phyloP scores from a whole-genome alignment of 1,284 basidiomycete genomes.

The Thecaphora thlaspeos region DNA sequence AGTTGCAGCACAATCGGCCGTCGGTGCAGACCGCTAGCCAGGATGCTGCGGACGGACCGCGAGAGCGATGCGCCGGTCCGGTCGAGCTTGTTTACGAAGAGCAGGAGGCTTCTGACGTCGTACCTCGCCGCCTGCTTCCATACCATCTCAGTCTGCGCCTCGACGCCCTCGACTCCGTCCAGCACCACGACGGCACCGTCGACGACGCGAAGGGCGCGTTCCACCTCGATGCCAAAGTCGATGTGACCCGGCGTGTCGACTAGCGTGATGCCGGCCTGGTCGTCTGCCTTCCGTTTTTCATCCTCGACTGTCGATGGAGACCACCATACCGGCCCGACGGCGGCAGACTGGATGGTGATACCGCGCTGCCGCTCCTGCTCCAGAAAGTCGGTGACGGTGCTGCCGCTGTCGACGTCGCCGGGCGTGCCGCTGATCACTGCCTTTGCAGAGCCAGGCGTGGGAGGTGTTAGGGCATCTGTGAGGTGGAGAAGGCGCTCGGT shows the following conservation, averaged over 20 bases:
- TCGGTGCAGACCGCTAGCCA: slow-evolving; percentile 69
- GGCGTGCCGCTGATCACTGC: slow-evolving; percentile 47
- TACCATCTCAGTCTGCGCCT: slow-evolving; percentile 82
- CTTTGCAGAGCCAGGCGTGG: slow-evolving; percentile 18
- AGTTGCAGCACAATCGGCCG: slow-evolving; percentile 72
- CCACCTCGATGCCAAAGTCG: slow-evolving; percentile 92
- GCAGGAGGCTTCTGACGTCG: slow-evolving; percentile 71
- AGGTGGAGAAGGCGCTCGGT: slow-evolving; percentile 81
- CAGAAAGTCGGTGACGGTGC: slow-evolving; percentile 84
- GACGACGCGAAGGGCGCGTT: slow-evolving; percentile 82
- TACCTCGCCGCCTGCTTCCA: slow-evolving; percentile 85
- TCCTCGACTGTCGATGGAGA: slow-evolving; percentile 5
- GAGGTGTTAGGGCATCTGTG: slow-evolving; percentile 67
- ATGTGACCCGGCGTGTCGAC: slow-evolving; percentile 89
- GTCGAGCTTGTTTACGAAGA: slow-evolving; percentile 86
- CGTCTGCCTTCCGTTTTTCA: slow-evolving; percentile 59
- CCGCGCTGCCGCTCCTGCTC: slow-evolving; percentile 84
- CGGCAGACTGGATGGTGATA: slow-evolving; percentile 87
- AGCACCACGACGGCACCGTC: slow-evolving; percentile 84
- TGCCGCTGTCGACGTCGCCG: slow-evolving; percentile 82
- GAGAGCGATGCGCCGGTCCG: slow-evolving; percentile 76
- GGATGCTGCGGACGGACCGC: slow-evolving; percentile 69
- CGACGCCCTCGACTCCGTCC: slow-evolving; percentile 86
- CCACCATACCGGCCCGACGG: slow-evolving; percentile 82
- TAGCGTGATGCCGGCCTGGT: slow-evolving; percentile 69